phyloP scores from a whole-genome alignment of 1,284 basidiomycete genomes.

The Tilletia setariae region DNA sequence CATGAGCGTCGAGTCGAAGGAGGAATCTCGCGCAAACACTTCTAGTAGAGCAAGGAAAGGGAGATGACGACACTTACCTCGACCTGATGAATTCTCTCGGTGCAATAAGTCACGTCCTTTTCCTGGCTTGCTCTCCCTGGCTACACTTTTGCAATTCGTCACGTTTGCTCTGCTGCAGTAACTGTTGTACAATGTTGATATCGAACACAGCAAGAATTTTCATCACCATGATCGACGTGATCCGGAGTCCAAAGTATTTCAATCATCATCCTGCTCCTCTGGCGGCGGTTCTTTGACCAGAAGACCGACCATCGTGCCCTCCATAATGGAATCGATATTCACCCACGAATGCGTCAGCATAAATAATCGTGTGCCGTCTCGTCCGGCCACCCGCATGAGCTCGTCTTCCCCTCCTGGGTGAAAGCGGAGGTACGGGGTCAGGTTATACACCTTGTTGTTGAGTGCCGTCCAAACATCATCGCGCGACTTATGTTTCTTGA shows the following conservation, averaged over 20 bases:
- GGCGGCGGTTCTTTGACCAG: conserved; percentile 60
- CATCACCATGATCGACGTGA: no score
- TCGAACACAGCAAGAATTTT: no score
- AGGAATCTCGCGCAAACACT: neutral
- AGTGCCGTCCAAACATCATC: conserved; percentile 92
- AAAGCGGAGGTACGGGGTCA: conserved; percentile 84
- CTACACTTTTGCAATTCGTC: no score
- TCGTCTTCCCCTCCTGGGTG: conserved; percentile 93
- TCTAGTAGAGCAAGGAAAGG: neutral
- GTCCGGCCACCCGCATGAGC: conserved; percentile 89
- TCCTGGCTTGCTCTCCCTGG: no score
- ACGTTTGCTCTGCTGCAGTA: no score
- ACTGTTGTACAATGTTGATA: no score
- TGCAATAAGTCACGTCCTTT: no score
- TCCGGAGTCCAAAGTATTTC: no score
- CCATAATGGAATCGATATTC: conserved; percentile 87
- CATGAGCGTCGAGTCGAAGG: neutral
- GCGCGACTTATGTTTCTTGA: conserved; percentile 76
- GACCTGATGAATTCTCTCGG: no score
- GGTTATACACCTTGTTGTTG: conserved; percentile 93
- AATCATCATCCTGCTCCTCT: no score
- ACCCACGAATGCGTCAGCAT: conserved; percentile 78
- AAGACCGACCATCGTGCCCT: conserved; percentile 84
- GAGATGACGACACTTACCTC: neutral
- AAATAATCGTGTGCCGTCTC: conserved; percentile 90